These are phyloP conservation scores for Ustilago lituana DNA, from an alignment of 1,284 basidiomycete genomes.

Conservation along the genomic window DNA sequence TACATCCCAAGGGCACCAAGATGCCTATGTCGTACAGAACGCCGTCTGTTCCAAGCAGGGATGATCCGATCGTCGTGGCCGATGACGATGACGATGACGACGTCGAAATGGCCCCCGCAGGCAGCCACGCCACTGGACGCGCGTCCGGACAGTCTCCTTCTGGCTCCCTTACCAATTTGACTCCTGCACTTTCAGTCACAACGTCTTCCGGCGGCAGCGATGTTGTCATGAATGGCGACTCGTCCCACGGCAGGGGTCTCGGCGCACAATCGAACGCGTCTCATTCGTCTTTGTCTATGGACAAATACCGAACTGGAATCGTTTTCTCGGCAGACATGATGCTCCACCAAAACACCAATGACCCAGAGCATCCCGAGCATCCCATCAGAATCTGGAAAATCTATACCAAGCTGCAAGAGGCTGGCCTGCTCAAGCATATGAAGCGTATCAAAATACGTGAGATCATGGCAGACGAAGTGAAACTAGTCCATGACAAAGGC, in stretches of 20 bases:
- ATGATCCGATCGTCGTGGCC: conserved; percentile 19
- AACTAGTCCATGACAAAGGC: conserved; percentile 86
- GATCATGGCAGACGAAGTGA: conserved; percentile 79
- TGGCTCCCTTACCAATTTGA: conserved; percentile 20
- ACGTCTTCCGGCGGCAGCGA: conserved; percentile 15
- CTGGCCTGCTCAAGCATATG: conserved; percentile 76
- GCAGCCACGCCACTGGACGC: not conserved
- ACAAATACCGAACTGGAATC: conserved; percentile 73
- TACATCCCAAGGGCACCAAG: too few species aligned
- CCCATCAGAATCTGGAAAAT: conserved; percentile 87
- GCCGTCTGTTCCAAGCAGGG: not conserved
- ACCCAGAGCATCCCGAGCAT: conserved; percentile 81
- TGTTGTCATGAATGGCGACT: not conserved
- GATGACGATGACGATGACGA: conserved; percentile 39
- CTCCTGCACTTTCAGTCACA: conserved; percentile 34
- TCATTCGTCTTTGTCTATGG: not conserved
- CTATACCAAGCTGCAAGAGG: conserved; percentile 69
- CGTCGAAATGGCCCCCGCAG: not conserved
- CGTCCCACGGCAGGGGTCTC: not conserved
- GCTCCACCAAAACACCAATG: conserved; percentile 73
- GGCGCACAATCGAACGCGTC: not conserved
- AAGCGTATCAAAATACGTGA: conserved; percentile 79
- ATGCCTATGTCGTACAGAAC: conserved; percentile 19
- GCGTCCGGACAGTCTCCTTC: conserved; percentile 4
- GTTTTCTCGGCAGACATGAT: conserved; percentile 90